Base-by-base conservation (phyloP, 2,329 filamentous ascomycete species). In the Colletotrichum euphorbiae region DNA sequence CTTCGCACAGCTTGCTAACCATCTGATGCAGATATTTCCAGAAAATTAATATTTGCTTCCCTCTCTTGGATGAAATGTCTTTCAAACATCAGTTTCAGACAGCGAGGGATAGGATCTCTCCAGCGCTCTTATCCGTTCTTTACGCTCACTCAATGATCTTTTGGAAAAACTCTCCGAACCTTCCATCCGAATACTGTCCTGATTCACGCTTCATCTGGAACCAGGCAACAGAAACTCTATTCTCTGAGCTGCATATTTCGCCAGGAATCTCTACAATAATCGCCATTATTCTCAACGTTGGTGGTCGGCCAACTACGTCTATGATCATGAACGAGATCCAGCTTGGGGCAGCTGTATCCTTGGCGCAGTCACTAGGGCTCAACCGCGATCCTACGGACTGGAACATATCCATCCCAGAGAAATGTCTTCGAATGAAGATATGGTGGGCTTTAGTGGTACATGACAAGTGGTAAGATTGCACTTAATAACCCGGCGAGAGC, bases 201-300 rank as follows among this genome's bases (percentile, higher is more conserved):
- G 87, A 90, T 72, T 80, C 82, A 50, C 83, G 87, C 31, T 90
- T 88, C 72, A 84, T 87, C 9, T 89, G 89, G 82, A 90, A 90
- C 67, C 81, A 89, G 65, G 87, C 87, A 4, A 86, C 84, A 15
- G 86, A 87, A 60, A 86, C 87, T 0, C 78, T 89, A 3, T 87
- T 89, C 68, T 87, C 84, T 0, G 87, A 90, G 63, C 83, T 89
- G 6, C 84, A 87, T 51, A 81, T 87, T 2, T 85, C 85, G 0
- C 88, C 87, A 0, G 85, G 87, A 0, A 78, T 90, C 48, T 87
- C 87, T 0, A 87, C 87, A 1, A 83, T 90, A 36, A 82, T 84
- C 24, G 85, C 87, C 1, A 83, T 86, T 4, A 75, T 90, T 11
- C 79, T 90, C 11, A 88, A 90, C 69, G 77, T 90, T 1, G 85